These are phyloP conservation scores for Hemileia vastatrix DNA, from an alignment of 1,284 basidiomycete genomes.

Conservation along the genomic window DNA sequence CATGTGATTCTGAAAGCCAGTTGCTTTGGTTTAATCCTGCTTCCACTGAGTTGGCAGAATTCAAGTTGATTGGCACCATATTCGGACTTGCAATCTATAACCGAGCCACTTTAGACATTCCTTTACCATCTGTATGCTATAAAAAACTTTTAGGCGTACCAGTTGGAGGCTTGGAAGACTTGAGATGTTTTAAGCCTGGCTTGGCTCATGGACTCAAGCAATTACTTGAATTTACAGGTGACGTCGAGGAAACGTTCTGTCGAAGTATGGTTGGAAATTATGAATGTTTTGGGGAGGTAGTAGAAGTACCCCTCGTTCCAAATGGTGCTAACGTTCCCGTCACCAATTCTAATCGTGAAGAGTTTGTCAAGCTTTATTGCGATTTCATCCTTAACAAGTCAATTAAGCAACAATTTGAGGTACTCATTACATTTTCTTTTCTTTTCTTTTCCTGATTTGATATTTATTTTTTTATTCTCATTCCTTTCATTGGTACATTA, in stretches of 20 bases:
- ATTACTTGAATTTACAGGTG: constrained; percentile 28
- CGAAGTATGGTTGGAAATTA: constrained; percentile 31
- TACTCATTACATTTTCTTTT: too few species aligned
- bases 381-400: constrained; percentile 11
- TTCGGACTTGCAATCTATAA: constrained; percentile 35
- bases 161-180: constrained; percentile 26
- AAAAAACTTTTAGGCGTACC: constrained; percentile 30
- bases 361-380: constrained; percentile 16
- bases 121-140: constrained; percentile 32
- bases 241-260: constrained; percentile 30
- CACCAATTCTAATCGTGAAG: constrained; percentile 29
- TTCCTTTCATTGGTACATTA: background rate
- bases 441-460: constrained; percentile 12
- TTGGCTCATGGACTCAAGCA: constrained; percentile 28
- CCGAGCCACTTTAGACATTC: constrained; percentile 31
- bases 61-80: constrained; percentile 32
- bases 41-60: constrained; percentile 31
- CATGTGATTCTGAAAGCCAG: constrained; percentile 26
- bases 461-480: constrained; percentile 25
- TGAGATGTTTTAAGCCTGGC: constrained; percentile 27
- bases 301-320: constrained; percentile 28
- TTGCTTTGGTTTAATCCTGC: constrained; percentile 37
- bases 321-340: constrained; percentile 28
- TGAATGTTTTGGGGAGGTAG: constrained; percentile 30
- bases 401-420: constrained; percentile 6